Evolutionary conservation across 73 alveolate genomes (phyloP).

Genomic region (Loxodes magnus): DNA sequence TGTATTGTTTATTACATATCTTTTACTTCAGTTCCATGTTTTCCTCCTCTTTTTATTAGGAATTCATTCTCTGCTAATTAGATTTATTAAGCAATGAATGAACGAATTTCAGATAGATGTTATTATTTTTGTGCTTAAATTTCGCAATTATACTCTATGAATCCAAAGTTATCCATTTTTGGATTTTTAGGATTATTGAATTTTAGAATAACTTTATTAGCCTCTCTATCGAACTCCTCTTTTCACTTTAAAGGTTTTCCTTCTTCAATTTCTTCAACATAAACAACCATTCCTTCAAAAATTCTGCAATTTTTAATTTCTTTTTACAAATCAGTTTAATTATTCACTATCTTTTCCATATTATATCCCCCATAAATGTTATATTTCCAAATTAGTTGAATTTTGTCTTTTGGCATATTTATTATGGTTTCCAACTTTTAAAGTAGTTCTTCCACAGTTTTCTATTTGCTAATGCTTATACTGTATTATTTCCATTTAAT

Average conservation of each 20-base stretch:
- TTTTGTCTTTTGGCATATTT: too few species aligned
- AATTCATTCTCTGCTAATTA: conserved; percentile 5
- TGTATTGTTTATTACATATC: too few species aligned
- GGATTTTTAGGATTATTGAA: conserved; percentile 4
- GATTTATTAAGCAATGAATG: too few species aligned
- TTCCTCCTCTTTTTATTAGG: conserved; percentile 5
- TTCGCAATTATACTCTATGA: neutral
- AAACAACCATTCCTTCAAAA: conserved; percentile 2
- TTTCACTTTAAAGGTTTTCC: conserved; percentile 1
- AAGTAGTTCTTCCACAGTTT: too few species aligned
- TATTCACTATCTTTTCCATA: neutral
- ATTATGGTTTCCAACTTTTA: too few species aligned
- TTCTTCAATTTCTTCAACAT: neutral
- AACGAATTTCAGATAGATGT: neutral
- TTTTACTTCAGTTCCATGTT: neutral
- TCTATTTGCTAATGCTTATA: too few species aligned
- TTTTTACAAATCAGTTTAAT: neutral
- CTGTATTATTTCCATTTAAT: too few species aligned
- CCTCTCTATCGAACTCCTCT: neutral
- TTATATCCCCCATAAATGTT: too few species aligned
- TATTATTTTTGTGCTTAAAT: neutral
- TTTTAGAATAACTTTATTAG: neutral
- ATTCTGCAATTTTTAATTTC: neutral
- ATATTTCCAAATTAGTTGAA: too few species aligned
- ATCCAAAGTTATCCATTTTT: neutral